Conservation (phyloP, 192 early-diverging fungal species). For the Spizellomyces punctatus region DNA sequence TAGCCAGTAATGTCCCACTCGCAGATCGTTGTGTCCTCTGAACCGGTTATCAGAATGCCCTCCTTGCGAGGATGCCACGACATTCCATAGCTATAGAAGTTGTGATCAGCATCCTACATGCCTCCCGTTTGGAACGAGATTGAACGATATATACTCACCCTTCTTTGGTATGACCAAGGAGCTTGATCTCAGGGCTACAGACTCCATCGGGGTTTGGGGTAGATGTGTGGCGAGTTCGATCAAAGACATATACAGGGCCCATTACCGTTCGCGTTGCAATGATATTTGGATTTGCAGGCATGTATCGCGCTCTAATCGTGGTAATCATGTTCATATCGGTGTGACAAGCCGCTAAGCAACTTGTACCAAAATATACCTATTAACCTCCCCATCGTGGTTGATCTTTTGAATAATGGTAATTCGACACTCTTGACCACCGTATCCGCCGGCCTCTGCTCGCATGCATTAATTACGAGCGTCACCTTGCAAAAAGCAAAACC, state of each 20-base stretch:
- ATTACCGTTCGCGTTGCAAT: slow-evolving; percentile 91
- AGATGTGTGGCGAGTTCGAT: slow-evolving; percentile 85
- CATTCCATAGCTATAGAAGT: slow-evolving; percentile 75
- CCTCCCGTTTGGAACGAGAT: background rate
- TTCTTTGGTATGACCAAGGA: slow-evolving; percentile 89
- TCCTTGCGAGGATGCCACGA: slow-evolving; percentile 85
- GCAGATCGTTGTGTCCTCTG: slow-evolving; percentile 90
- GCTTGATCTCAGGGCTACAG: slow-evolving; percentile 84
- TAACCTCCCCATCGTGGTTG: slow-evolving; percentile 96
- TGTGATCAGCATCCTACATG: background rate
- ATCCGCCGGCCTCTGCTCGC: slow-evolving; percentile 71
- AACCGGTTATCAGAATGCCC: slow-evolving; percentile 85
- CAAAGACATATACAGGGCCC: slow-evolving; percentile 97
- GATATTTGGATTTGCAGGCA: slow-evolving; percentile 93
- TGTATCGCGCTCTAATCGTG: slow-evolving; percentile 81
- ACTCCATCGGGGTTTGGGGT: slow-evolving; percentile 71
- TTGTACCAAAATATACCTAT: slow-evolving; percentile 51
- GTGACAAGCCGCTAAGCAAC: slow-evolving; percentile 3
- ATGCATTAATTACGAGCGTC: background rate
- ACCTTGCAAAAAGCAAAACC: background rate
- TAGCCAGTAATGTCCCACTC: slow-evolving; percentile 88
- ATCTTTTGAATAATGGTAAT: slow-evolving; percentile 90
- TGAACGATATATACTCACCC: slow-evolving; percentile 62
- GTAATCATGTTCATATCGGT: background rate
- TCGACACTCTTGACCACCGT: slow-evolving; percentile 80